Evolutionary conservation across 2,329 filamentous ascomycete species (phyloP), one percentile per base, ranked within the genome.

Genomic region (Coniochaeta prunicola): DNA sequence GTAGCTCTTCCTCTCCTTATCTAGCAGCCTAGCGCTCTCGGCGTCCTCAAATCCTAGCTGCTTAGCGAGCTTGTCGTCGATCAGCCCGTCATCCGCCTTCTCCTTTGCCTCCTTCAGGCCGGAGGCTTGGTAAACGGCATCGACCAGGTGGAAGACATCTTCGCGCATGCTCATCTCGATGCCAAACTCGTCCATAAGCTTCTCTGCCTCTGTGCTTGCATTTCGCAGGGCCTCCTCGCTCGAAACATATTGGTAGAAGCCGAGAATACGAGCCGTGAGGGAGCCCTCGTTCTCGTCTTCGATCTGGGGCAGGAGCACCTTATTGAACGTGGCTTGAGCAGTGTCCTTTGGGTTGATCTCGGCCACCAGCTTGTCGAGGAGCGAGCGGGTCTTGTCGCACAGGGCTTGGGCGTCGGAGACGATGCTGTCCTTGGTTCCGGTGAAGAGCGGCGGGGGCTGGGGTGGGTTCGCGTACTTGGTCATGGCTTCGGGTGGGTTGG

Each of bases 111-210:
- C 65, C 31, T 61, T 63, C 21, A 71, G 69, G 53, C 74, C 73
- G 53, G 72, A 74, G 38, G 82, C 77, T 64, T 80, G 70, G 65
- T 79, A 84, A 36, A 81, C 78, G 28, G 81, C 80, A 53, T 88
- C 80, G 28, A 88, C 82, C 3, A 87, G 76, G 66, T 79, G 77
- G 78, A 90, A 94, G 60, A 92, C 82, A 65, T 94, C 90, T 74
- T 93, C 88, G 57, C 90, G 83, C 89, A 93, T 93, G 67, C 80
- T 83, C 58, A 85, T 83, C 74, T 94, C 90, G 64, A 93, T 92
- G 58, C 78, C 75, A 67, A 91, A 92, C 64, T 92, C 88, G 66
- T 90, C 84, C 76, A 91, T 83, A 61, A 91, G 76, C 73, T 87
- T 86, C 70, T 91, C 87, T 0, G 90, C 88, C 69, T 92, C 85